Evolutionary conservation across 2,329 filamentous ascomycete genomes (phyloP).

Genomic region (Setomelanomma holmii): DNA sequence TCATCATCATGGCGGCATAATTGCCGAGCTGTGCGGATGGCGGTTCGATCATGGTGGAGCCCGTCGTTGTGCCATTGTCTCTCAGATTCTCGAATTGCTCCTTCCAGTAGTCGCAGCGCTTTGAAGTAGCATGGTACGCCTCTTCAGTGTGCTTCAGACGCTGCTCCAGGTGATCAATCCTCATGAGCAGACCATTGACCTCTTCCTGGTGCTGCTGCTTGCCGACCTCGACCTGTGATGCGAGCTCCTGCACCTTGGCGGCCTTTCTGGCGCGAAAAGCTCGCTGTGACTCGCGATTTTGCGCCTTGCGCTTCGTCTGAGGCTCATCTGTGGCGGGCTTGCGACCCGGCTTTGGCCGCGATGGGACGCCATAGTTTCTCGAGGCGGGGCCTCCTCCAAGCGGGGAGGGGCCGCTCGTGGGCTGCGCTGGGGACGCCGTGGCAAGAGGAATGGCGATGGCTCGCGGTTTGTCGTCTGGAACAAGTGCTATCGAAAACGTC

Average conservation of each 20-base stretch:
- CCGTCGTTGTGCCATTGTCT: neutral
- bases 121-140: neutral
- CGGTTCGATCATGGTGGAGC: neutral
- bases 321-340: slow-evolving; percentile 95
- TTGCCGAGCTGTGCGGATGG: neutral
- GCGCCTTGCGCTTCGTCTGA: slow-evolving; percentile 89
- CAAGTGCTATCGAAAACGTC: slow-evolving; percentile 18
- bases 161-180: slow-evolving; percentile 8
- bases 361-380: slow-evolving; percentile 47
- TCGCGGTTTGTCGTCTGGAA: slow-evolving; percentile 16
- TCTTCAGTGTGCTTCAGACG: neutral
- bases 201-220: slow-evolving; percentile 21
- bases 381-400: slow-evolving; percentile 49
- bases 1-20: slow-evolving; percentile 9
- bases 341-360: slow-evolving; percentile 72
- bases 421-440: slow-evolving; percentile 36
- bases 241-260: slow-evolving; percentile 76
- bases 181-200: slow-evolving; percentile 19
- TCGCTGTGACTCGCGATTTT: slow-evolving; percentile 90
- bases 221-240: slow-evolving; percentile 48
- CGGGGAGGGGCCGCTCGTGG: slow-evolving; percentile 33
- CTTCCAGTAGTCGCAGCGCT: slow-evolving; percentile 16
- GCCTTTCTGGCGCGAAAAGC: slow-evolving; percentile 88
- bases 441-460: slow-evolving; percentile 9
- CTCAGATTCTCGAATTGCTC: slow-evolving; percentile 13